Evolutionary conservation across 2,329 filamentous ascomycete species (phyloP).

Genomic region (Xylaria sp.): DNA sequence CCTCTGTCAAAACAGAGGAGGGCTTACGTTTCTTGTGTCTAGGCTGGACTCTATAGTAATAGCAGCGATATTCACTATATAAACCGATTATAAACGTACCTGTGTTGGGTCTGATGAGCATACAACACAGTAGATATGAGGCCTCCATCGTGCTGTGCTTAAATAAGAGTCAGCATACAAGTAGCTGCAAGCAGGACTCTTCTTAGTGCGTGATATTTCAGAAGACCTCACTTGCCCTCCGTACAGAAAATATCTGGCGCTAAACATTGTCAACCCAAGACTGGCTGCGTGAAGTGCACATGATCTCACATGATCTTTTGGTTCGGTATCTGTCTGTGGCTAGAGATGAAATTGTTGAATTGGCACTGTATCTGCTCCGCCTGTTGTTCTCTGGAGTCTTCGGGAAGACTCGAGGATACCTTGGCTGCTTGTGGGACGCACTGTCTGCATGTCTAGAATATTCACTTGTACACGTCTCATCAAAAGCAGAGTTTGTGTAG

Average conservation of each 20-base stretch:
- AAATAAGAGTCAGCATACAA: conserved; percentile 30
- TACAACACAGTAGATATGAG: neutral
- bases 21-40: neutral
- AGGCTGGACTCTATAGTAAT: neutral
- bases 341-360: neutral
- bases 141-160: neutral
- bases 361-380: neutral
- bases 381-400: neutral
- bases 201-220: conserved; percentile 9
- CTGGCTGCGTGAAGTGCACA: neutral
- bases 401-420: conserved; percentile 1
- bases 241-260: neutral
- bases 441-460: conserved; percentile 39
- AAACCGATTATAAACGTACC: too few relatives aligned
- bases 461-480: conserved; percentile 38
- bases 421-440: conserved; percentile 27
- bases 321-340: neutral
- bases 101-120: neutral
- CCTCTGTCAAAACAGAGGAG: neutral
- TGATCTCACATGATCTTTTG: neutral
- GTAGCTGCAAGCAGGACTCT: conserved; percentile 30
- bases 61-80: neutral
- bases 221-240: neutral
- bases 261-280: neutral
- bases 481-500: conserved; percentile 45